phyloP scores from a whole-genome alignment of 2,329 filamentous ascomycete genomes.

The Botrytis hyacinthi region DNA sequence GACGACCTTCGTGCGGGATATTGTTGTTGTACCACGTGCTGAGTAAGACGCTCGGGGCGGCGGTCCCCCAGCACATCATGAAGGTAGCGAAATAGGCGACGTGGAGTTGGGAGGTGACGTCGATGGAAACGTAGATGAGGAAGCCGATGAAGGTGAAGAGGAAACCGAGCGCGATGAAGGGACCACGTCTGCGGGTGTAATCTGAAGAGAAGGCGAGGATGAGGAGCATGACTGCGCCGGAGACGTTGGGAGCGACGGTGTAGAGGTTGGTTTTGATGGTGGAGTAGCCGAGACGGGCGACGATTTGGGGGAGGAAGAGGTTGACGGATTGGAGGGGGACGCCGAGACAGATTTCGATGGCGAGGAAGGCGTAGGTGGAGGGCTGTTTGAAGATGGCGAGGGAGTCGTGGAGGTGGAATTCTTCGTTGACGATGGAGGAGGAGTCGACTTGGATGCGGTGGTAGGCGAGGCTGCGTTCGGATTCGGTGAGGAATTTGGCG shows the following conservation, averaged over 20 bases:
- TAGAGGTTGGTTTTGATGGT: constrained; percentile 70
- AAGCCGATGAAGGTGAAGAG: constrained; percentile 73
- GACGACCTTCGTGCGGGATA: constrained; percentile 60
- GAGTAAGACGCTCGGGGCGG: constrained; percentile 35
- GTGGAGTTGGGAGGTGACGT: constrained; percentile 49
- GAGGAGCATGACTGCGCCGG: constrained; percentile 69
- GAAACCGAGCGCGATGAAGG: constrained; percentile 73
- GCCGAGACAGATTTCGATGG: constrained; percentile 58
- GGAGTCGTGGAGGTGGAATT: constrained; percentile 51
- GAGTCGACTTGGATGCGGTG: constrained; percentile 52
- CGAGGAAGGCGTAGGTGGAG: constrained; percentile 45
- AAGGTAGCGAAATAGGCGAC: constrained; percentile 65
- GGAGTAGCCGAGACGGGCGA: constrained; percentile 48
- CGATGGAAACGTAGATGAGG: constrained; percentile 72
- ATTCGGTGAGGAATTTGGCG: constrained; percentile 36
- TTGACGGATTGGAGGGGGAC: constrained; percentile 56
- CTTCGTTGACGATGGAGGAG: constrained; percentile 58
- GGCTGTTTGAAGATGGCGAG: constrained; percentile 52
- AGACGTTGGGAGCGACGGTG: constrained; percentile 77
- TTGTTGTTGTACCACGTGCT: constrained; percentile 59
- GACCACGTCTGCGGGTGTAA: constrained; percentile 45
- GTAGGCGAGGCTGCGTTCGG: constrained; percentile 39
- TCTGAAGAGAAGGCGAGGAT: constrained; percentile 72
- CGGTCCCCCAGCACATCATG: constrained; percentile 59
- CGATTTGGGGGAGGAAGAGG: constrained; percentile 56